Evolutionary conservation across 129 eudicot genomes (phyloP).

Genomic region (Scalesia atractyloides): DNA sequence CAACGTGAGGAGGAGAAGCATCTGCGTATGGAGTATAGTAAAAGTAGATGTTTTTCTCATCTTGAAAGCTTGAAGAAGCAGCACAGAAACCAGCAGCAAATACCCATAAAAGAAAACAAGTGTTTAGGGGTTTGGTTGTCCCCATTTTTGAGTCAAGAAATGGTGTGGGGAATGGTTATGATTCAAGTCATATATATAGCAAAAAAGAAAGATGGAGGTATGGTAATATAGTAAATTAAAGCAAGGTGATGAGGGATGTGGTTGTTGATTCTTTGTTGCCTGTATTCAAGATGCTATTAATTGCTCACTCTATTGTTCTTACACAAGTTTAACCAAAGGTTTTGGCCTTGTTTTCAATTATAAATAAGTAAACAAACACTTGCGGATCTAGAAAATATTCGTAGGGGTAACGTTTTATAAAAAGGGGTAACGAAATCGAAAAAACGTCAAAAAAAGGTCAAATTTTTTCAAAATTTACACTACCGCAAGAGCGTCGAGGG

Average conservation of each 20-base stretch:
- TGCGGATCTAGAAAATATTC: no score
- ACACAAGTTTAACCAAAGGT: slow-evolving; percentile 16
- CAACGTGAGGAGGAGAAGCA: slow-evolving; percentile 23
- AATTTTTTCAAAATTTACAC: no score
- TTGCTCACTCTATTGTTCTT: slow-evolving; percentile 24
- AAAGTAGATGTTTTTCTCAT: slow-evolving; percentile 30
- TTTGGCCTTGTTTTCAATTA: slow-evolving; percentile 12
- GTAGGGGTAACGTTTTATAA: no score
- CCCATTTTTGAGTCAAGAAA: slow-evolving; percentile 21
- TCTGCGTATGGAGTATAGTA: slow-evolving; percentile 25
- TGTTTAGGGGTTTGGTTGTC: slow-evolving; percentile 28
- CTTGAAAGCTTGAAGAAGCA: slow-evolving; percentile 27
- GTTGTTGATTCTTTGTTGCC: slow-evolving; percentile 31
- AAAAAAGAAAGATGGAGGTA: slow-evolving; percentile 12
- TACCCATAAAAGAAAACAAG: slow-evolving; percentile 25
- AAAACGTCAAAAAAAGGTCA: no score
- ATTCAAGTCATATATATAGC: slow-evolving; percentile 31
- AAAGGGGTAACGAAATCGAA: no score
- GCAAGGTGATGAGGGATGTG: slow-evolving; percentile 14
- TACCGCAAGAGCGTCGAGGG: no score
- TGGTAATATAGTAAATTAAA: slow-evolving; percentile 31
- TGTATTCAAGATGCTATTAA: slow-evolving; percentile 35
- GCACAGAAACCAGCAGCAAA: slow-evolving; percentile 29
- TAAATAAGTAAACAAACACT: not conserved
- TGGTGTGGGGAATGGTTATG: slow-evolving; percentile 23